A percentile compares a stretch with the other conserved stretches of the same genome.
phyloP scores from a whole-genome alignment of 345 rosid genomes.

The Pugionium dolabratum region DNA sequence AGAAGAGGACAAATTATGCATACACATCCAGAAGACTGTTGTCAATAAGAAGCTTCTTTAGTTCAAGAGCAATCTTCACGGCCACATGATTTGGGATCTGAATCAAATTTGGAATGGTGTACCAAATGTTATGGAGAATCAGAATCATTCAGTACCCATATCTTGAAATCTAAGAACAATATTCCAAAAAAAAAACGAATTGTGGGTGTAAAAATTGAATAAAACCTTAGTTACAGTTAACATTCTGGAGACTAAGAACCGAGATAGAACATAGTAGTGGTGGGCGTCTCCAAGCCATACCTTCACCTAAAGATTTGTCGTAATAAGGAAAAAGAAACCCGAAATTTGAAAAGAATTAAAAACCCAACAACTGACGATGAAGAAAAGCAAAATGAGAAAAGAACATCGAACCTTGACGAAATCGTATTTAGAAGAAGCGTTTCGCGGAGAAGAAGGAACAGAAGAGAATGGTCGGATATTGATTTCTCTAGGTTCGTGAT shows the following conservation, averaged over 20 bases:
- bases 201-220: not conserved
- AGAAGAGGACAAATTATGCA: constrained; percentile 25
- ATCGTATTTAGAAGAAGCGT: constrained; percentile 80
- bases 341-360: not conserved
- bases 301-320: constrained; percentile 57
- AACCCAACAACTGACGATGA: too few relatives aligned
- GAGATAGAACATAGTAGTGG: constrained; percentile 92
- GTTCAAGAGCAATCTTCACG: constrained; percentile 88
- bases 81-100: constrained; percentile 99
- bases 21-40: constrained; percentile 99
- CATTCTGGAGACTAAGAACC: constrained; percentile 93
- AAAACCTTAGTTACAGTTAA: constrained; percentile 93
- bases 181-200: not conserved
- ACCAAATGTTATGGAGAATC: constrained; percentile 3
- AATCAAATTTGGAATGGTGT: not conserved
- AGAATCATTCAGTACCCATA: not conserved
- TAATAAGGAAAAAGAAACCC: too few relatives aligned
- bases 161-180: not conserved
- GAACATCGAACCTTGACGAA: constrained; percentile 59
- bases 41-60: constrained; percentile 93
- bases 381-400: not conserved
- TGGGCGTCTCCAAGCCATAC: constrained; percentile 98
- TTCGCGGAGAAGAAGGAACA: constrained; percentile 59
- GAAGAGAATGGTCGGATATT: constrained; percentile 43
- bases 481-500: constrained; percentile 40